These are phyloP conservation scores for Chloropicon primus DNA, from an alignment of 139 green algal genomes.

Conservation along the genomic window DNA sequence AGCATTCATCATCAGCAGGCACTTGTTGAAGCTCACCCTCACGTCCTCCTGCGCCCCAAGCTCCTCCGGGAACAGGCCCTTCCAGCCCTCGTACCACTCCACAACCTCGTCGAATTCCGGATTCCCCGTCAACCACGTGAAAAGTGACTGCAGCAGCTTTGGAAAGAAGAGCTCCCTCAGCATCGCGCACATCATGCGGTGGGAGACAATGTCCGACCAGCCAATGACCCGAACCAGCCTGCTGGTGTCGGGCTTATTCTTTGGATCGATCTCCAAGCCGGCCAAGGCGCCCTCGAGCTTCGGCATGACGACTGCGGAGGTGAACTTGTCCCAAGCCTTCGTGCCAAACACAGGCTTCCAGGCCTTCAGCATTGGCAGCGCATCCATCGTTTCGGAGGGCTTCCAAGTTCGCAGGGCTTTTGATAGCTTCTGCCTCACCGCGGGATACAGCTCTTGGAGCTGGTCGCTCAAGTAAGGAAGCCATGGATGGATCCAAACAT, in stretches of 20 bases:
- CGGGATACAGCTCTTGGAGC: conserved; percentile 69
- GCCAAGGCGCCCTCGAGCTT: conserved; percentile 61
- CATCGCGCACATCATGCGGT: conserved; percentile 37
- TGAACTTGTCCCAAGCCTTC: conserved; percentile 66
- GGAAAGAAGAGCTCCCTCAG: conserved; percentile 69
- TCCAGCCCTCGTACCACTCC: conserved; percentile 87
- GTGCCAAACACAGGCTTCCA: conserved; percentile 69
- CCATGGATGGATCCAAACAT: conserved; percentile 96
- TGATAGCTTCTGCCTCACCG: conserved; percentile 46
- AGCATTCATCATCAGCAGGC: conserved; percentile 80
- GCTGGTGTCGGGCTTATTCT: too few relatives aligned
- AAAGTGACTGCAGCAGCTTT: conserved; percentile 45
- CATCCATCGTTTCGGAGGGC: conserved; percentile 58
- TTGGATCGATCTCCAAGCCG: conserved; percentile 70
- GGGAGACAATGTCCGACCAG: conserved; percentile 56
- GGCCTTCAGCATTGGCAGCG: conserved; percentile 60
- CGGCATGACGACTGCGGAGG: conserved; percentile 61
- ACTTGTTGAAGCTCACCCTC: conserved; percentile 49
- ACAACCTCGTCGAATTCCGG: conserved; percentile 84
- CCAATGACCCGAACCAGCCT: conserved; percentile 64
- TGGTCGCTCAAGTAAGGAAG: conserved; percentile 57
- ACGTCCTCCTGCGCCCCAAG: conserved; percentile 64
- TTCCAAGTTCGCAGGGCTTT: conserved; percentile 52
- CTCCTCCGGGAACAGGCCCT: conserved; percentile 37
- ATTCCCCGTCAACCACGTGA: conserved; percentile 51